A percentile compares a stretch with the other conserved stretches of the same genome.
These are phyloP conservation scores for Geosmithia putterillii DNA, from an alignment of 2,329 filamentous ascomycete species.

Conservation along the genomic window DNA sequence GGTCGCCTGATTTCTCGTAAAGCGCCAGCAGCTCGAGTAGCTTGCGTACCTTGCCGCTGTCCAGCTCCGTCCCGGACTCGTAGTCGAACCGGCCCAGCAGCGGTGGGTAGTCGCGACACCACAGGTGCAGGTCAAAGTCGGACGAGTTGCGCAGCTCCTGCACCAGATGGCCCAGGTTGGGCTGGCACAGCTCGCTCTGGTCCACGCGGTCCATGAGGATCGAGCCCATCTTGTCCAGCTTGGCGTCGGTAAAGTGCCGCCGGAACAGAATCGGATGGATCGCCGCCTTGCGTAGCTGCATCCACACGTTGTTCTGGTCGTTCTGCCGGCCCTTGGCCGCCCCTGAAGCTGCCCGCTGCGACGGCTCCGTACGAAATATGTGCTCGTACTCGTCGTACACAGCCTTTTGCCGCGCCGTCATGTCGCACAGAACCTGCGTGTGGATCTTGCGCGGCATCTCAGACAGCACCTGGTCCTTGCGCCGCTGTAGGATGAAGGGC, in stretches of 20 bases:
- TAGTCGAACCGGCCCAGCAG: conserved; percentile 43
- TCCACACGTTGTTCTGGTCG: conserved; percentile 62
- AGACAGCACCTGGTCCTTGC: conserved; percentile 82
- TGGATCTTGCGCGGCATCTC: conserved; percentile 73
- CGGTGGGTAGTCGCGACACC: conserved; percentile 45
- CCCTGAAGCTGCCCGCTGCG: conserved; percentile 27
- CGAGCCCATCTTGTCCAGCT: conserved; percentile 64
- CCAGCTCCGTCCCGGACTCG: conserved; percentile 37
- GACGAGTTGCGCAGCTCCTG: conserved; percentile 45
- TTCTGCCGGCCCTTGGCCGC: conserved; percentile 25
- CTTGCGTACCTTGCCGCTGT: conserved; percentile 74
- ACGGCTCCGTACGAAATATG: conserved; percentile 52
- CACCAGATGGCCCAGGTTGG: conserved; percentile 37
- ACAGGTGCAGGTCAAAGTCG: conserved; percentile 54
- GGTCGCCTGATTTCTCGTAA: conserved; percentile 72
- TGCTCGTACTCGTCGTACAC: conserved; percentile 58
- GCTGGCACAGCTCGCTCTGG: conserved; percentile 38
- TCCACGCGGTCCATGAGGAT: conserved; percentile 61
- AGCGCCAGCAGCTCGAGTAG: conserved; percentile 60
- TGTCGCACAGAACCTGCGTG: conserved; percentile 67
- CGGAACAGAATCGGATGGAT: conserved; percentile 86
- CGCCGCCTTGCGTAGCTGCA: conserved; percentile 84
- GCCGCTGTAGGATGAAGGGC: conserved; percentile 85
- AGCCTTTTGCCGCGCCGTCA: conserved; percentile 58
- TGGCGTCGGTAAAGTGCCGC: conserved; percentile 63